Base-by-base conservation (phyloP, 345 rosid species). In the Eucalyptus cloeziana region DNA sequence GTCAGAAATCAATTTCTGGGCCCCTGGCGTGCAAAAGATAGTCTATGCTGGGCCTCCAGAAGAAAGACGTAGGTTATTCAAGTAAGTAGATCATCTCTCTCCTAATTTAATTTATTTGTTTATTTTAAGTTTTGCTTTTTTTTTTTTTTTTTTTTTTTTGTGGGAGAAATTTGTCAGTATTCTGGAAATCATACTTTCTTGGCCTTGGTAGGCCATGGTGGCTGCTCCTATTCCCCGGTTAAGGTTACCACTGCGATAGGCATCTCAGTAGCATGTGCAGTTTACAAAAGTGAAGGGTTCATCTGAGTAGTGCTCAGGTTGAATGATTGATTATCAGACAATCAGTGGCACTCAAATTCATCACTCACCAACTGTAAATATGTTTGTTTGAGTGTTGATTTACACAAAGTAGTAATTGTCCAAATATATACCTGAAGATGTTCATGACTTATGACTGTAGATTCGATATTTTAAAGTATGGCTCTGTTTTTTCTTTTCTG, bases 11-110 rank as follows among this genome's bases (percentile, higher is more conserved):
- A 95, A 86, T 90, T 95, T 95, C 88, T 97, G 99, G 99, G 97
- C 99, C 86, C 98, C 98, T 54, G 91, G 94, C 79, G 90, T 97
- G 88, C 95, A 79, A 89, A 94, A 90, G 91, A 97, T 97, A 92
- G 95, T 96, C 56, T 97, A 97, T 92, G 90, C 96, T 86, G 99
- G 99, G 87, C 95, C 97, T 88, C 98, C 98, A 6, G 99, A 97
- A 89, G 99, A 97, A 90, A 93, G 99, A 93, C 98, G 98, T 67
- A 94, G 89, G 90, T 92, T 97, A 92, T 97, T 97, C 91, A 96
- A 95, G 99, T 97, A 97, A 91, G 91, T 89, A 21, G 13, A 89
- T 64, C 27, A 16, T 45, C 88, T 86, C 52, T 87, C 83, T 24
- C 51, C 30, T 56, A 56, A 13, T 88, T 56, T 12, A 60, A 40